These are phyloP conservation scores for Spatholobus suberectus DNA, from an alignment of 306 rosid species.

Conservation along the genomic window DNA sequence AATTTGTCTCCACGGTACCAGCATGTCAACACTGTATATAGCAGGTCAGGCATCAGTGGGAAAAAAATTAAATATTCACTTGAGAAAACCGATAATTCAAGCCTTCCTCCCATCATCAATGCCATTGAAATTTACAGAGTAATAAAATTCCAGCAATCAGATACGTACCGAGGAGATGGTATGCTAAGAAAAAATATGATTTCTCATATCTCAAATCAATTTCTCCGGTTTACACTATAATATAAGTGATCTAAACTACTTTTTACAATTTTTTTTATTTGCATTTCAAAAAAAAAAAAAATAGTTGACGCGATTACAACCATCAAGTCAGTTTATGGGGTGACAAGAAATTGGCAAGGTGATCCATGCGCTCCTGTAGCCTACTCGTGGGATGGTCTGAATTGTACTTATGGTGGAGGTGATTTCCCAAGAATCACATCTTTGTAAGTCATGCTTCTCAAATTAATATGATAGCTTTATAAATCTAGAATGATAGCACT, in stretches of 20 bases:
- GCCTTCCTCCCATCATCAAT: slow-evolving; percentile 48
- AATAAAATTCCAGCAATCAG: not conserved
- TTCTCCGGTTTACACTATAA: not conserved
- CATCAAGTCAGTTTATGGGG: slow-evolving; percentile 51
- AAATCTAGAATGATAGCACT: not conserved
- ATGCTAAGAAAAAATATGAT: not conserved
- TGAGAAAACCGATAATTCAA: slow-evolving; percentile 27
- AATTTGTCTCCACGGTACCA: not conserved
- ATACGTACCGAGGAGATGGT: slow-evolving; percentile 48
- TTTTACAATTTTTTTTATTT: not conserved
- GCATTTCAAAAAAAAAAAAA: not conserved
- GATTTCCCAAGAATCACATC: slow-evolving; percentile 43
- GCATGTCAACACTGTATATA: accelerated
- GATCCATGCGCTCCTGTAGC: slow-evolving; percentile 59
- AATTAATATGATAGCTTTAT: not conserved
- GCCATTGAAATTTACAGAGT: slow-evolving; percentile 41
- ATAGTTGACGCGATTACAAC: slow-evolving; percentile 55
- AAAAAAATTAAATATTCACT: not conserved
- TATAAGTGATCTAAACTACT: not conserved
- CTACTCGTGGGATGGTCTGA: slow-evolving; percentile 57
- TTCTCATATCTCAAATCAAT: not conserved
- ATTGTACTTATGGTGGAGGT: slow-evolving; percentile 29
- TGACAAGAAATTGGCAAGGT: slow-evolving; percentile 61
- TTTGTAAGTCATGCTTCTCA: slow-evolving; percentile 43
- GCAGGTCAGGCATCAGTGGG: not conserved